phyloP scores from a whole-genome alignment of 140 eudicot genomes.

The Flaveria floridana region DNA sequence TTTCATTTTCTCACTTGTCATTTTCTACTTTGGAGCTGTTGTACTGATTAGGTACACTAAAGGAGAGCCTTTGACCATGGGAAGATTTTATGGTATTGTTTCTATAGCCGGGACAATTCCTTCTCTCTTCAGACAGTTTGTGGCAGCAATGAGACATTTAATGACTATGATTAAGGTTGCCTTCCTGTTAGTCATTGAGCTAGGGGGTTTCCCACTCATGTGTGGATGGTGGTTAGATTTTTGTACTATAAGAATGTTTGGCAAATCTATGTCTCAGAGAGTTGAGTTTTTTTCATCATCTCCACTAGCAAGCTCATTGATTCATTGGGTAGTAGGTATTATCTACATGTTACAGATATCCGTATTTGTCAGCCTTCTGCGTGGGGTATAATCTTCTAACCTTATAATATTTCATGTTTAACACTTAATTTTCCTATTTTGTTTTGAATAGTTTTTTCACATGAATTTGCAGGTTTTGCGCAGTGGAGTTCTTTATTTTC shows the following conservation, averaged over 20 bases:
- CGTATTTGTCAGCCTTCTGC: conserved; percentile 93
- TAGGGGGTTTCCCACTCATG: conserved; percentile 95
- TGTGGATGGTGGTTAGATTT: conserved; percentile 99
- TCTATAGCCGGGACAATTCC: conserved; percentile 85
- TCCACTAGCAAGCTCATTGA: conserved; percentile 88
- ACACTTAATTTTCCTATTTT: background rate
- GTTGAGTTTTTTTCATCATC: conserved; percentile 82
- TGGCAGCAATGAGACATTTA: conserved; percentile 89
- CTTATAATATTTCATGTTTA: conserved; percentile 1
- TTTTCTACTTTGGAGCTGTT: conserved; percentile 73
- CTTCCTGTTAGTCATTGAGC: conserved; percentile 86
- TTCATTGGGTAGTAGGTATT: conserved; percentile 96
- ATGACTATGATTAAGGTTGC: conserved; percentile 98
- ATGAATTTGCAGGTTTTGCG: conserved; percentile 64
- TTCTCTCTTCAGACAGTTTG: conserved; percentile 83
- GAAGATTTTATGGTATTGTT: conserved; percentile 86
- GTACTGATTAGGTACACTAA: conserved; percentile 69
- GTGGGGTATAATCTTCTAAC: conserved; percentile 63
- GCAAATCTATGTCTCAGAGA: conserved; percentile 79
- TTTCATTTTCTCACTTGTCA: conserved; percentile 64
- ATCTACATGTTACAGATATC: conserved; percentile 94
- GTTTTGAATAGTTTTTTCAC: conserved; percentile 16
- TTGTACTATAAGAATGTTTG: conserved; percentile 95
- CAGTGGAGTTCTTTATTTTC: conserved; percentile 84
- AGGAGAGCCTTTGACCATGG: conserved; percentile 89